phyloP scores from a whole-genome alignment of 805 yeast genomes.

The Candida sanyiensis region DNA sequence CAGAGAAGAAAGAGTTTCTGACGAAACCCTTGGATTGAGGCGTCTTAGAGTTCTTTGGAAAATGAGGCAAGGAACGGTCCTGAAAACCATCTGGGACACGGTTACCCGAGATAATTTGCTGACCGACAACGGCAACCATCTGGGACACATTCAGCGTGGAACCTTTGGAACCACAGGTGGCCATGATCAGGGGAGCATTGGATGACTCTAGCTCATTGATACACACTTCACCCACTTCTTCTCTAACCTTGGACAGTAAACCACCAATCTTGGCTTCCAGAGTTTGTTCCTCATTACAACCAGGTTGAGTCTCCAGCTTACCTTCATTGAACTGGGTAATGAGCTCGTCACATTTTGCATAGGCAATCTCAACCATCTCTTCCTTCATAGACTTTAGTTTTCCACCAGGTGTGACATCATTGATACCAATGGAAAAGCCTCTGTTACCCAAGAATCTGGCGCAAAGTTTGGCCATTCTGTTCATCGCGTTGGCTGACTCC shows the following conservation, averaged over 20 bases:
- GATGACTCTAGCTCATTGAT: conserved; percentile 82
- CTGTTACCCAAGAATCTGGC: conserved; percentile 92
- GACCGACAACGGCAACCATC: conserved; percentile 99
- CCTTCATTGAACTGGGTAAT: conserved; percentile 77
- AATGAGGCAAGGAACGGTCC: conserved; percentile 96
- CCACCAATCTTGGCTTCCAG: conserved; percentile 98
- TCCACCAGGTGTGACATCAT: conserved; percentile 91
- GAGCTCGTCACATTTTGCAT: conserved; percentile 84
- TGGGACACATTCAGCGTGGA: conserved; percentile 96
- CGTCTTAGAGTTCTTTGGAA: conserved; percentile 89
- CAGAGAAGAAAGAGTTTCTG: conserved; percentile 89
- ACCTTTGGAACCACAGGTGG: conserved; percentile 98
- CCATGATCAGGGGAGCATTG: conserved; percentile 97
- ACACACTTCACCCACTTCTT: conserved; percentile 98
- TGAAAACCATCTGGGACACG: conserved; percentile 99
- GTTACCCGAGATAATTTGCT: conserved; percentile 96
- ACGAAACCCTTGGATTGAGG: conserved; percentile 98
- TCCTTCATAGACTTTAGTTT: conserved; percentile 76
- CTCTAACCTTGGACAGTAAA: conserved; percentile 91
- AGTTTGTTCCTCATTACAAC: conserved; percentile 98
- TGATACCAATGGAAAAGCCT: conserved; percentile 96
- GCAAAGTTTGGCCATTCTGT: conserved; percentile 98
- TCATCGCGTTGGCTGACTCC: conserved; percentile 95
- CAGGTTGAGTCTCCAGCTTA: conserved; percentile 94
- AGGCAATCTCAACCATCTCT: conserved; percentile 83